Conservation (phyloP, 306 rosid genomes). For the Medicago lupulina region DNA sequence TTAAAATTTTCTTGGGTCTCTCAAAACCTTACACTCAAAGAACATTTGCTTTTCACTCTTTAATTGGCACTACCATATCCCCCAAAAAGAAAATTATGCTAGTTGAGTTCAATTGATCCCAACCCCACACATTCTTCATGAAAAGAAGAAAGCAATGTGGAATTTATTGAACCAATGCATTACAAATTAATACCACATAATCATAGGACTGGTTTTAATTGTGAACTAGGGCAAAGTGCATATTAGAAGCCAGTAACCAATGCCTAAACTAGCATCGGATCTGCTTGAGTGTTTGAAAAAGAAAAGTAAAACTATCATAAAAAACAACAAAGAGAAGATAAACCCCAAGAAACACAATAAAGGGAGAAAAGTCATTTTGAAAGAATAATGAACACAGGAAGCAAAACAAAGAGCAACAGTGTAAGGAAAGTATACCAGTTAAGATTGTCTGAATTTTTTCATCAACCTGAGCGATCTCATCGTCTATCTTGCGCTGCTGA, state of each 20-base stretch:
- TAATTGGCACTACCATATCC: slow-evolving; percentile 17
- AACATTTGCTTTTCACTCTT: slow-evolving; percentile 9
- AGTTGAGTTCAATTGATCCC: slow-evolving; percentile 7
- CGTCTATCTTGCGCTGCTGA: slow-evolving; percentile 67
- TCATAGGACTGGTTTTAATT: background rate
- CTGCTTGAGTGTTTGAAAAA: background rate
- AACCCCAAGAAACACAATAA: slow-evolving; percentile 11
- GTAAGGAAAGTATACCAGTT: slow-evolving; percentile 54
- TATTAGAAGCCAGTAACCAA: slow-evolving; percentile 7
- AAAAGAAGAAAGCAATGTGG: background rate
- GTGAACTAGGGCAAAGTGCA: no score
- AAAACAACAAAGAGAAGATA: slow-evolving; percentile 17
- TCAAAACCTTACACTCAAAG: slow-evolving; percentile 4
- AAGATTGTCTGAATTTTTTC: slow-evolving; percentile 58
- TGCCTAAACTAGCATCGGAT: slow-evolving; percentile 31
- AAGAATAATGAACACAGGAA: slow-evolving; percentile 14
- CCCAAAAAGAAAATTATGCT: background rate
- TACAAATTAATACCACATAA: background rate
- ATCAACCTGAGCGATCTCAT: slow-evolving; percentile 70
- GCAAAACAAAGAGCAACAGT: slow-evolving; percentile 25
- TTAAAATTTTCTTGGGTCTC: background rate
- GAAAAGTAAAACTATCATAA: background rate
- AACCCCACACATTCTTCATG: background rate
- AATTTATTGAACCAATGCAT: slow-evolving; percentile 5
- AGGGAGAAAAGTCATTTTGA: background rate